Percentiles rank a stretch among this genome's conserved stretches.
These are phyloP conservation scores for Aspergillus tanneri DNA, from an alignment of 2,329 filamentous ascomycete genomes.

Conservation along the genomic window DNA sequence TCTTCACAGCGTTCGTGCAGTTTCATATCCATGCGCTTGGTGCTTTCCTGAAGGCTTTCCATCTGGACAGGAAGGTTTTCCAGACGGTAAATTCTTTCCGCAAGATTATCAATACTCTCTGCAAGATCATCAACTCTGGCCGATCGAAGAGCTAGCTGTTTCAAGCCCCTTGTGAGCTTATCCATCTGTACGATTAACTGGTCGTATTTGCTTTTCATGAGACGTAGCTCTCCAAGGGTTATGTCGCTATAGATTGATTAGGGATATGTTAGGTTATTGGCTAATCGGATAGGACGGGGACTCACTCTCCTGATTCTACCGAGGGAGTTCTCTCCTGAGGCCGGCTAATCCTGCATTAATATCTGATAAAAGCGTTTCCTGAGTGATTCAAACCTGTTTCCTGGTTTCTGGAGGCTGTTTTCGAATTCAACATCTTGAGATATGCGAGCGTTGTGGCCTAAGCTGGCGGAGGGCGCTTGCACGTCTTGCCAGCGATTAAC, in stretches of 20 bases:
- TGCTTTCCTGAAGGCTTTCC: background rate
- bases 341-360: background rate
- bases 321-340: background rate
- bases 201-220: background rate
- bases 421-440: background rate
- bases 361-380: background rate
- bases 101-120: background rate
- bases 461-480: background rate
- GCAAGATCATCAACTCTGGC: background rate
- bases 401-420: background rate
- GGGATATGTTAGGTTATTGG: background rate
- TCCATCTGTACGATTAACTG: background rate
- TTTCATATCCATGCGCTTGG: background rate
- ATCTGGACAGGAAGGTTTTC: background rate
- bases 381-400: background rate
- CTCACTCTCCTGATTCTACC: background rate
- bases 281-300: background rate
- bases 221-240: background rate
- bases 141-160: too few relatives aligned
- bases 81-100: background rate
- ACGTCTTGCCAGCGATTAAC: background rate
- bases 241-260: background rate
- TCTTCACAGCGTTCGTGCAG: background rate
- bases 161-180: background rate
- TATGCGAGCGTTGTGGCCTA: background rate